phyloP scores from a whole-genome alignment of 345 rosid genomes.

The Laguncularia racemosa region DNA sequence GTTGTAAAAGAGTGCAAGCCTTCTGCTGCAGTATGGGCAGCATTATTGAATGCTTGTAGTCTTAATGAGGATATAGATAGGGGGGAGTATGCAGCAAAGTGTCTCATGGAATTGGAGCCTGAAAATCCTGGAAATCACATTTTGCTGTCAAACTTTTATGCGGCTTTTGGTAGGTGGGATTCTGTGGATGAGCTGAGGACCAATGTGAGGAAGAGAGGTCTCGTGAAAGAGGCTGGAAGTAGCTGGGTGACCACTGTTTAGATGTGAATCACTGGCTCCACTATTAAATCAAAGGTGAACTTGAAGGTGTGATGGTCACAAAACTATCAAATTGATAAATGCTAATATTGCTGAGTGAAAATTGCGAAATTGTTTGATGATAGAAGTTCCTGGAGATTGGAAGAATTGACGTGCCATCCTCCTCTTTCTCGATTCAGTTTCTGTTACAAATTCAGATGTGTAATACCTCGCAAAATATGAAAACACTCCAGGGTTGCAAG shows the following conservation, averaged over 20 bases:
- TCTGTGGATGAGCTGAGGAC: constrained; percentile 42
- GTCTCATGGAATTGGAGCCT: constrained; percentile 43
- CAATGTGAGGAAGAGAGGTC: constrained; percentile 34
- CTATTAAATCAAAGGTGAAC: not conserved
- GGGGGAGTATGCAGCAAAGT: constrained; percentile 55
- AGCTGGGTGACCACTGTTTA: constrained; percentile 31
- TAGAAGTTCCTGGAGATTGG: too few species aligned
- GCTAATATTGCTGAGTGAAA: too few species aligned
- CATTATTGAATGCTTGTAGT: constrained; percentile 51
- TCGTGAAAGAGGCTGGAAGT: constrained; percentile 52
- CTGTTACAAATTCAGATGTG: too few species aligned
- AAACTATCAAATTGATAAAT: too few species aligned
- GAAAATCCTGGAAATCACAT: constrained; percentile 36
- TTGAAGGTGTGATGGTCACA: too few species aligned
- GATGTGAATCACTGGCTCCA: not conserved
- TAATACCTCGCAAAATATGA: too few species aligned
- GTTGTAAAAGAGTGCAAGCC: constrained; percentile 20
- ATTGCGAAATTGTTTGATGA: too few species aligned
- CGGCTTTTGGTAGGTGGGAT: constrained; percentile 57
- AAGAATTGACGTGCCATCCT: too few species aligned
- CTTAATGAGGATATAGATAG: constrained; percentile 42
- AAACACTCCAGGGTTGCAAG: too few species aligned
- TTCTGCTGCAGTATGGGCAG: constrained; percentile 42
- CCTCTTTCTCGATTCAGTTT: too few species aligned
- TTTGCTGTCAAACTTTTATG: constrained; percentile 60